Evolutionary conservation across 2,329 filamentous ascomycete species (phyloP).

Genomic region (Apiospora sp.): DNA sequence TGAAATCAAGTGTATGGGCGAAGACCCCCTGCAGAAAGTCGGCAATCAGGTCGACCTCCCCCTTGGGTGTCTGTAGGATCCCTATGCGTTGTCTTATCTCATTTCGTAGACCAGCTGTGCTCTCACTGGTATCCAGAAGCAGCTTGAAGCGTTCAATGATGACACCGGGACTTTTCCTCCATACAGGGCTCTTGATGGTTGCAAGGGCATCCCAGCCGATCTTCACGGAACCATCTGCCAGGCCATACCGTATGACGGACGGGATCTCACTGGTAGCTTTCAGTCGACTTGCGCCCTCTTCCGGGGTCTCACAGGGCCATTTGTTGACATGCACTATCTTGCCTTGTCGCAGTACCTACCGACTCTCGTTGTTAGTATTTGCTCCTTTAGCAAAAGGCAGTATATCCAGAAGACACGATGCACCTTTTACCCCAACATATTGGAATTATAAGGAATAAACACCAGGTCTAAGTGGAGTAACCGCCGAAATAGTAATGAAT

Average conservation of each 20-base stretch:
- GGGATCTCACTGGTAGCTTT: slow-evolving; percentile 6
- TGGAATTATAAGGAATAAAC: no score
- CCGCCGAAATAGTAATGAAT: no score
- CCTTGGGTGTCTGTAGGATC: not conserved
- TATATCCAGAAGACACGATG: no score
- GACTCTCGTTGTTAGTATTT: no score
- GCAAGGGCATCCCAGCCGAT: slow-evolving; percentile 2
- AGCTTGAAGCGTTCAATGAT: slow-evolving; percentile 2
- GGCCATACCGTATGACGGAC: not conserved
- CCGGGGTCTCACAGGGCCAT: slow-evolving; percentile 1
- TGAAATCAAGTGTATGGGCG: not conserved
- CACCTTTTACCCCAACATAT: no score
- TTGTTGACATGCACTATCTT: slow-evolving; percentile 7
- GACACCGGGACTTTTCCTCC: not conserved
- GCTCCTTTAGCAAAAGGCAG: no score
- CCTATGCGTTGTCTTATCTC: not conserved
- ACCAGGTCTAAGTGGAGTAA: no score
- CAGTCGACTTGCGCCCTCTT: not conserved
- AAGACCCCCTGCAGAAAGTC: not conserved
- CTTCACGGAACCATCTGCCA: slow-evolving; percentile 1
- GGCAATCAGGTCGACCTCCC: slow-evolving; percentile 4
- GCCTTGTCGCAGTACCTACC: not conserved
- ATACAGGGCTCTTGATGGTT: not conserved
- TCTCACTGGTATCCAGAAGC: not conserved
- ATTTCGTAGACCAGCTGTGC: not conserved